Evolutionary conservation across 2,329 filamentous ascomycete genomes (phyloP).

Genomic region (Hypomyces perniciosus): DNA sequence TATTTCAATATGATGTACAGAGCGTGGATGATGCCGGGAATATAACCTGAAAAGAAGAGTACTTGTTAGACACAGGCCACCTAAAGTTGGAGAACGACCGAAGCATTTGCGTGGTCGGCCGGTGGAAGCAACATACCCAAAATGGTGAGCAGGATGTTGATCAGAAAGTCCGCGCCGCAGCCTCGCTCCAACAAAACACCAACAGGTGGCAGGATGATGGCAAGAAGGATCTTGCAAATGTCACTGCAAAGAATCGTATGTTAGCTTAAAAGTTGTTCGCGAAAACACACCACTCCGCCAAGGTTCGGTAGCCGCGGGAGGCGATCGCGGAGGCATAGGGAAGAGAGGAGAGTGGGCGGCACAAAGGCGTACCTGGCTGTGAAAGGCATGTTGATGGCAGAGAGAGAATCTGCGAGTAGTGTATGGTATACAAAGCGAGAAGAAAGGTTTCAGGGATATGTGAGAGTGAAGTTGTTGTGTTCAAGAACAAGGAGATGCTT

Average conservation of each 20-base stretch:
- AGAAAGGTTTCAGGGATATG: background rate
- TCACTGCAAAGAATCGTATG: conserved; percentile 30
- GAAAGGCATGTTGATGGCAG: conserved; percentile 48
- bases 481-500: too few relatives aligned
- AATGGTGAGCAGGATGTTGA: conserved; percentile 86
- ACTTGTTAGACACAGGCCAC: conserved; percentile 9
- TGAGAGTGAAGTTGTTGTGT: too few relatives aligned
- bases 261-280: conserved; percentile 5
- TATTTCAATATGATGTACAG: conserved; percentile 92
- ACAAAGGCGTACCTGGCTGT: conserved; percentile 45
- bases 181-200: conserved; percentile 94
- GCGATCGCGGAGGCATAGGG: background rate
- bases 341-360: conserved; percentile 11
- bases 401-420: background rate
- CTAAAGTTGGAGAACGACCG: background rate
- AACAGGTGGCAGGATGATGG: conserved; percentile 81
- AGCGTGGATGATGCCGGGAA: conserved; percentile 86
- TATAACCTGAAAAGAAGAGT: conserved; percentile 38
- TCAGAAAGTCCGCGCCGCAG: conserved; percentile 78
- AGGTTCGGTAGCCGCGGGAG: background rate
- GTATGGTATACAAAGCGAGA: background rate
- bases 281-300: background rate
- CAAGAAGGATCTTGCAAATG: conserved; percentile 69
- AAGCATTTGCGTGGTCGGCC: too few relatives aligned
- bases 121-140: conserved; percentile 41